These are phyloP conservation scores for Sphagnum contortum DNA, from an alignment of 225 moss, liverwort and hornwort species.

Conservation along the genomic window DNA sequence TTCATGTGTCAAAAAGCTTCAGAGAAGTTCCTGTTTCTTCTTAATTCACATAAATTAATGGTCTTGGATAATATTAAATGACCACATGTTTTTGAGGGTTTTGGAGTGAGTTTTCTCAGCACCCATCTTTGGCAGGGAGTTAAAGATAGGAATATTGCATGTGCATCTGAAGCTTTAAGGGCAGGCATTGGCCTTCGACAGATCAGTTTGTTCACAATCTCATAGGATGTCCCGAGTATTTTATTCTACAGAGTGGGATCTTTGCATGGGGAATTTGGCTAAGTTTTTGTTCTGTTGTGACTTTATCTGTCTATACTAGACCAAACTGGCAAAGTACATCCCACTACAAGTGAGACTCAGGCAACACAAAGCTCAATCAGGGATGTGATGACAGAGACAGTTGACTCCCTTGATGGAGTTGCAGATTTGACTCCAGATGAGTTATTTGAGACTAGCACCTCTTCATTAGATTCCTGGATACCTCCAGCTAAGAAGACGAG, in stretches of 20 bases:
- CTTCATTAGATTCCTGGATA: slow-evolving; percentile 7
- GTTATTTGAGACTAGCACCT: slow-evolving; percentile 10
- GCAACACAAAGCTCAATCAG: background rate
- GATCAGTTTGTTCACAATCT: too few relatives aligned
- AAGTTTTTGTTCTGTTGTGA: background rate
- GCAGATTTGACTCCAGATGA: slow-evolving; percentile 11
- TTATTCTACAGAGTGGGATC: background rate
- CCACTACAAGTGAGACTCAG: slow-evolving; percentile 6
- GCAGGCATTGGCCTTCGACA: too few relatives aligned
- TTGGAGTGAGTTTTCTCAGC: too few relatives aligned
- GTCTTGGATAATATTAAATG: too few relatives aligned
- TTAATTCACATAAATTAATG: too few relatives aligned
- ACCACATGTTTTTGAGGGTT: too few relatives aligned
- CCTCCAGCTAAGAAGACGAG: slow-evolving; percentile 20
- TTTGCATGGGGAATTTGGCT: background rate
- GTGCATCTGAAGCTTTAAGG: too few relatives aligned
- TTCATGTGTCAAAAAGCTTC: too few relatives aligned
- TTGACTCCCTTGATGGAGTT: background rate
- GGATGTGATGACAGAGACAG: background rate
- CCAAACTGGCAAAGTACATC: background rate
- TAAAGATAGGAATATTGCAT: too few relatives aligned
- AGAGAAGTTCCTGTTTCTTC: too few relatives aligned
- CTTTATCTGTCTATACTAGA: slow-evolving; percentile 7
- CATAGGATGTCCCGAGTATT: background rate
- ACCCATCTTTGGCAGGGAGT: too few relatives aligned